phyloP scores from a whole-genome alignment of 148 eudicot species.

The Fagopyrum homotropicum region DNA sequence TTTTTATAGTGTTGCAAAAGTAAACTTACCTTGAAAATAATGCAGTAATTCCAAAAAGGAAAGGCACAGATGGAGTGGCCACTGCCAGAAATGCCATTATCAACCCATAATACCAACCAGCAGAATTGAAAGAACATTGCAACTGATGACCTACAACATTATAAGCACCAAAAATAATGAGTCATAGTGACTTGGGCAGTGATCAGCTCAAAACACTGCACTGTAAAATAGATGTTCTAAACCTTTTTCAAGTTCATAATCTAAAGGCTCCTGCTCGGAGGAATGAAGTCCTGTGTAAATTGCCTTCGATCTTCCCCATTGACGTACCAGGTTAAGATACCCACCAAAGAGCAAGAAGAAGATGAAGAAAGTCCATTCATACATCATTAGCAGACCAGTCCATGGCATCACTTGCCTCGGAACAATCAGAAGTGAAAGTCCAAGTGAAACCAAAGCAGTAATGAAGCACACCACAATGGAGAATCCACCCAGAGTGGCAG shows the following conservation, averaged over 20 bases:
- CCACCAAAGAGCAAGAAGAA: constrained; percentile 76
- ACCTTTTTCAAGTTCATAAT: constrained; percentile 80
- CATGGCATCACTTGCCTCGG: constrained; percentile 95
- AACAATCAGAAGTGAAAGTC: constrained; percentile 54
- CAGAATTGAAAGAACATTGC: constrained; percentile 45
- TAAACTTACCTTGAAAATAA: constrained; percentile 68
- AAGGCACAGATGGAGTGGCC: constrained; percentile 64
- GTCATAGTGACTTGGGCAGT: background rate
- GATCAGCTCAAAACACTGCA: background rate
- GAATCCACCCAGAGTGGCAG: constrained; percentile 66
- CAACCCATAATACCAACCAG: constrained; percentile 61
- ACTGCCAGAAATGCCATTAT: constrained; percentile 72
- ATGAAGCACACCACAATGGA: constrained; percentile 61
- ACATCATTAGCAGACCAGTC: constrained; percentile 87
- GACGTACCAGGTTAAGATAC: constrained; percentile 50
- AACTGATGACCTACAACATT: constrained; percentile 61
- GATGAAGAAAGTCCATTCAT: constrained; percentile 81
- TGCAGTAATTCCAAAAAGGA: constrained; percentile 77
- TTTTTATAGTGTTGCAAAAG: background rate
- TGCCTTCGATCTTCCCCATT: constrained; percentile 69
- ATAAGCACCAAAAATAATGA: constrained; percentile 9
- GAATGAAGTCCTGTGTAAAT: constrained; percentile 36
- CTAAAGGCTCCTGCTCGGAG: constrained; percentile 48
- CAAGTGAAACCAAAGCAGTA: constrained; percentile 57
- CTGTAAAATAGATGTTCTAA: constrained; percentile 3